Evolutionary conservation across 73 alveolate genomes (phyloP), one percentile per base, ranked within the genome.

Genomic region (Paramecium sexaurelia): DNA sequence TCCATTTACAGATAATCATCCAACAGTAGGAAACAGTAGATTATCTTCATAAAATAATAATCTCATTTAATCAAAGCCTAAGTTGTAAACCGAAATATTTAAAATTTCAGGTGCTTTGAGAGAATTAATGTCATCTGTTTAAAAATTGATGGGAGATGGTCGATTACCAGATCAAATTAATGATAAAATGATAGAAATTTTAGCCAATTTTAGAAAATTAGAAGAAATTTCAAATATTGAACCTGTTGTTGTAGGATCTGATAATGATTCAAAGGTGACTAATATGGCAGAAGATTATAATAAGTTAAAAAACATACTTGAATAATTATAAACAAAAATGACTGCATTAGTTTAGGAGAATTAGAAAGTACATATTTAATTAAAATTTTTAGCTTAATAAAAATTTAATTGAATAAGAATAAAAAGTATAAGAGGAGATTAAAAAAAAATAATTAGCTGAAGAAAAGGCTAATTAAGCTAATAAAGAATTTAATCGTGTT

Each of bases 341-440:
- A 78, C 75, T 40, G 90, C 90, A 40, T 78, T 78, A 78, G 90
- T 78, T 19, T 22, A 37, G 19, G 90, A 78, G 43, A 78, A 78
- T 78, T 78, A 78, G 22, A 78, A 78, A 78, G 87, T 73, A 73
- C 9, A 32, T 73, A 13, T 11, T 61, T 15, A 33, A 13, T 45
- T 5, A 3, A 33, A 11, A 36, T 27, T 33, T 27, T 7, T 73
- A 73, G 87, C 22, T 78, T 9, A 78, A 78, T 45, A 78, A 78
- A 45, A 40, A 37, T 41, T 45, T 78, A 24, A 78, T 78, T 10
- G 90, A 78, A 78, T 78, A 78, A 24, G 90, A 78, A 78, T 43
- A 37, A 78, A 78, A 40, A 78, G 90, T 78, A 10, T 19, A 37
- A 19, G 90, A 78, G 6, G 90, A 78, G 22, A 40, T 41, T 56